phyloP scores from a whole-genome alignment of 169 alveolate species.

The Toxoplasma gondii region DNA sequence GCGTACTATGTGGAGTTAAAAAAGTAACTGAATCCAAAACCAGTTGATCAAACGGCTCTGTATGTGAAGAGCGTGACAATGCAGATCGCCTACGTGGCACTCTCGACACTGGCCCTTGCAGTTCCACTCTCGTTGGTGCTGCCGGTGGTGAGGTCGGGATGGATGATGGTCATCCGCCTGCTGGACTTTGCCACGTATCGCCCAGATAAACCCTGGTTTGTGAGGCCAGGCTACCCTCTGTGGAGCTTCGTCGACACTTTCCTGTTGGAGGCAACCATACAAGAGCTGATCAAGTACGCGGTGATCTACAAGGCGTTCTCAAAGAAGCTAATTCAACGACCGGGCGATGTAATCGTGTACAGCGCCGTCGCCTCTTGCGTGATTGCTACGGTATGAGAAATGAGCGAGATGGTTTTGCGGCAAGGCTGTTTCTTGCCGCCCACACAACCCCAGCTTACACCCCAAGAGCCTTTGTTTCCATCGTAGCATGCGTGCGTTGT shows the following conservation, averaged over 20 bases:
- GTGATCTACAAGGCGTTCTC: conserved; percentile 6
- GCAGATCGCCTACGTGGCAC: conserved; percentile 23
- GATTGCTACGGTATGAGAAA: background rate
- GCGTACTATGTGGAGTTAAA: no score
- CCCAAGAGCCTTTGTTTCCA: background rate
- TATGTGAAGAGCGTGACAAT: background rate
- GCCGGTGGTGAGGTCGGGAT: conserved; percentile 55
- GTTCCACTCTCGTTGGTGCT: conserved; percentile 5
- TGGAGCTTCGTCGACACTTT: conserved; percentile 46
- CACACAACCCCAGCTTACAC: no score
- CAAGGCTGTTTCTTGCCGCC: background rate
- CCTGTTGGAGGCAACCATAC: conserved; percentile 18
- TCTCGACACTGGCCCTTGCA: conserved; percentile 43
- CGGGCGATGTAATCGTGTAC: background rate
- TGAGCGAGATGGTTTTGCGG: background rate
- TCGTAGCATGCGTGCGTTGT: background rate
- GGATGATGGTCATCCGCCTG: conserved; percentile 44
- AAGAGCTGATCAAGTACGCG: conserved; percentile 27
- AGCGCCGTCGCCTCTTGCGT: conserved; percentile 30
- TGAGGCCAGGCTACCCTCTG: conserved; percentile 47
- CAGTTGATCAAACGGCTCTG: no score
- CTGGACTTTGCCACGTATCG: conserved; percentile 31
- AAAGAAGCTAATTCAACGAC: background rate
- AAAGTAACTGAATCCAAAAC: no score
- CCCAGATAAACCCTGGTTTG: background rate